Base-by-base conservation (phyloP, 805 yeast genomes). In the Hanseniaspora nectarophila region DNA sequence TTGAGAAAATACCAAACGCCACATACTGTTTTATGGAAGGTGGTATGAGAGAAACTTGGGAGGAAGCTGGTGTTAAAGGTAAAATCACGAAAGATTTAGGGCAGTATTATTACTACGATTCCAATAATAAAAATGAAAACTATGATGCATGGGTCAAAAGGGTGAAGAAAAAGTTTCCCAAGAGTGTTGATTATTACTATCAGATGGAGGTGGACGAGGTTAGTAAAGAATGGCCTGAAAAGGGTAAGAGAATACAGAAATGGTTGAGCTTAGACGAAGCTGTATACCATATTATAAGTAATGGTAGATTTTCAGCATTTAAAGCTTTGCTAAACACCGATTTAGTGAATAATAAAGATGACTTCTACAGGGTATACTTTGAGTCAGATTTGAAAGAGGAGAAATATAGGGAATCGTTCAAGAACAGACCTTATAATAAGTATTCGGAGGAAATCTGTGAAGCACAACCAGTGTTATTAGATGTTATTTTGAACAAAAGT, bases 11-110 rank as follows among this genome's bases (percentile, higher is more conserved):
- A 13, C 57, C 53, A 18, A 24, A 26, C 3, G 39, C 42, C 16
- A 28, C 43, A 38, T 46, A 59, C 20, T 65, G 70, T 58, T 69
- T 60, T 56, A 56, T 61, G 15, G 50, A 67, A 4, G 69, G 85
- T 5, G 97, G 97, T 0, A 70, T 74, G 16, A 72, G 98, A 54
- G 98, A 92, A 63, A 85, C 95, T 0, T 92, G 98, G 98, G 98
- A 92, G 65, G 98, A 92, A 67, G 92, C 95, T 0, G 98, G 98
- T 0, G 85, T 85, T 23, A 75, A 74, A 33, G 95, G 97, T 7
- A 68, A 63, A 16, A 72, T 88, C 4, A 60, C 70, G 4, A 59
- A 62, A 38, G 71, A 72, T 54, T 67, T 90, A 39, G 94, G 90
- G 0, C 70, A 76, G 0, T 81, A 85, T 24, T 75, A 74, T 44